A percentile compares a stretch with the other conserved stretches of the same genome.
Evolutionary conservation across 768 basidiomycete genomes (phyloP).

Genomic region (Leccinum variicolor): DNA sequence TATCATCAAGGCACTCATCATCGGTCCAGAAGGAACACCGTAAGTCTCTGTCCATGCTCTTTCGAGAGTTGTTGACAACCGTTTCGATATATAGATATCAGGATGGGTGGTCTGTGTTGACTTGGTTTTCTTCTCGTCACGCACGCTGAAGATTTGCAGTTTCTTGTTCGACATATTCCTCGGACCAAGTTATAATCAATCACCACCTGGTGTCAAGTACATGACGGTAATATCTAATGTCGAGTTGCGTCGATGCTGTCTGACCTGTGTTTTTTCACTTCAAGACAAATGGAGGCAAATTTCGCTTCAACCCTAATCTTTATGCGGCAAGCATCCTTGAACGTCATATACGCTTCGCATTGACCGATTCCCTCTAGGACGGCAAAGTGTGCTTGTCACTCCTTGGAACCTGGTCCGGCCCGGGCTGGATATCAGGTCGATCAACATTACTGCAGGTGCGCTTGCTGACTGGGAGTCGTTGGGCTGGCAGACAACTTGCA

Average conservation of each 20-base stretch:
- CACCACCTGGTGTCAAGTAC: slow-evolving; percentile 74
- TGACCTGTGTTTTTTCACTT: slow-evolving; percentile 3
- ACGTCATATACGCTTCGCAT: background rate
- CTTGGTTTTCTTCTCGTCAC: background rate
- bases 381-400: slow-evolving; percentile 93
- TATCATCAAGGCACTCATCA: slow-evolving; percentile 88
- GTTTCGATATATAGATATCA: slow-evolving; percentile 54
- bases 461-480: background rate
- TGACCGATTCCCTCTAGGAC: slow-evolving; percentile 47
- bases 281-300: slow-evolving; percentile 85
- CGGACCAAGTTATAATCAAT: slow-evolving; percentile 82
- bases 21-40: slow-evolving; percentile 93
- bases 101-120: slow-evolving; percentile 75
- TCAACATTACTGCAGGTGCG: slow-evolving; percentile 84
- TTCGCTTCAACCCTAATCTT: slow-evolving; percentile 90
- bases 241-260: background rate
- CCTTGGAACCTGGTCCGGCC: slow-evolving; percentile 90
- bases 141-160: slow-evolving; percentile 29
- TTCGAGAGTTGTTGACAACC: slow-evolving; percentile 1
- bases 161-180: slow-evolving; percentile 92
- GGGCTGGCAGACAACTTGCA: background rate
- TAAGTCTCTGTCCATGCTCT: slow-evolving; percentile 38
- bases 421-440: slow-evolving; percentile 89
- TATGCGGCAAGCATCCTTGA: slow-evolving; percentile 62
- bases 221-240: slow-evolving; percentile 44